phyloP scores from a whole-genome alignment of 305 asterid genomes.

The Fraxinus albicans region DNA sequence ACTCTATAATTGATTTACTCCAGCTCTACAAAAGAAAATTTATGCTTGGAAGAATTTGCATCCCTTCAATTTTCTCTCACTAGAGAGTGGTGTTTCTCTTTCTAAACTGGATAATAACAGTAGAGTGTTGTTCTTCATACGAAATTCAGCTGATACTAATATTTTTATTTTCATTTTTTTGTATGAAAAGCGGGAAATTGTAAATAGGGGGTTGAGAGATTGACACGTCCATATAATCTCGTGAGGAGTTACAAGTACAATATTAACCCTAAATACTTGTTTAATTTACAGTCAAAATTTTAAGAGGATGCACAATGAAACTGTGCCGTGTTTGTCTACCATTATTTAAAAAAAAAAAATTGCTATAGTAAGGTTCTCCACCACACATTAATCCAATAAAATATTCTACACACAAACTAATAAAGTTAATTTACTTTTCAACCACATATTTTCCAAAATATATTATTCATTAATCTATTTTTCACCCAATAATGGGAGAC shows the following conservation, averaged over 20 bases:
- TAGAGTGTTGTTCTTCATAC: constrained; percentile 32
- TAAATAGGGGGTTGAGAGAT: constrained; percentile 31
- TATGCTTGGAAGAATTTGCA: neutral
- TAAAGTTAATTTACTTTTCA: too few species aligned
- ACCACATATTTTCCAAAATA: too few species aligned
- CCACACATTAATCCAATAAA: too few species aligned
- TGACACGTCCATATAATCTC: constrained; percentile 37
- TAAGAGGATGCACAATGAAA: neutral
- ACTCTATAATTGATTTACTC: constrained; percentile 5
- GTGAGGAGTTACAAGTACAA: neutral
- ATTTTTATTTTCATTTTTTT: constrained; percentile 20
- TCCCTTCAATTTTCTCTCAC: neutral
- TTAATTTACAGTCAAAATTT: neutral
- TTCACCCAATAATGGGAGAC: too few species aligned
- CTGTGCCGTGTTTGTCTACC: neutral
- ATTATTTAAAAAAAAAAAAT: too few species aligned
- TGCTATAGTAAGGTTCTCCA: too few species aligned
- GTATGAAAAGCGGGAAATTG: constrained; percentile 33
- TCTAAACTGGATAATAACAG: constrained; percentile 29
- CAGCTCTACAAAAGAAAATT: neutral
- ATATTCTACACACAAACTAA: too few species aligned
- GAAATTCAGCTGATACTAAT: constrained; percentile 26
- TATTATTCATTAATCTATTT: too few species aligned
- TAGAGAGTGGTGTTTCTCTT: constrained; percentile 8
- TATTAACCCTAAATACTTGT: constrained; percentile 16